Conservation (phyloP, 176 grass and related monocot genomes). For the Oryza glumipatula region DNA sequence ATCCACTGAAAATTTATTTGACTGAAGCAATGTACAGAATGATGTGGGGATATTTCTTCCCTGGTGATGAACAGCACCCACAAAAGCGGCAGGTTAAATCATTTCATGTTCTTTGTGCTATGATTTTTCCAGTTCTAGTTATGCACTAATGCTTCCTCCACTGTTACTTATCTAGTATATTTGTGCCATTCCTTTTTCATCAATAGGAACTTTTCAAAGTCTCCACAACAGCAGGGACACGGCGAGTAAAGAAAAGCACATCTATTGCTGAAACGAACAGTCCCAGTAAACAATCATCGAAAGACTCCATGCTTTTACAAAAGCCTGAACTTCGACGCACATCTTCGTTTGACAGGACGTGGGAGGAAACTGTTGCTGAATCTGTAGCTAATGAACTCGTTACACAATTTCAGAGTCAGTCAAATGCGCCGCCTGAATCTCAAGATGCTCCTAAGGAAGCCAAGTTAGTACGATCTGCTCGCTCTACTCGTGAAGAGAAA, state of each 20-base stretch:
- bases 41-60: constrained; percentile 99
- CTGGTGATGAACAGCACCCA: constrained; percentile 89
- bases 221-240: constrained; percentile 81
- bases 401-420: constrained; percentile 66
- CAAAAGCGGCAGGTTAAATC: constrained; percentile 84
- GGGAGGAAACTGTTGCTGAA: constrained; percentile 97
- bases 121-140: constrained; percentile 1
- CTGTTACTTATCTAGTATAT: constrained; percentile 25
- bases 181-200: constrained; percentile 34
- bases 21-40: constrained; percentile 96
- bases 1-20: constrained; percentile 97
- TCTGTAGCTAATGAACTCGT: constrained; percentile 92
- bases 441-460: constrained; percentile 60
- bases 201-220: constrained; percentile 94
- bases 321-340: constrained; percentile 81
- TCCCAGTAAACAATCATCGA: constrained; percentile 53
- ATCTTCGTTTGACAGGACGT: constrained; percentile 86
- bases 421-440: constrained; percentile 56
- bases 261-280: constrained; percentile 57
- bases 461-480: constrained; percentile 55
- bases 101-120: constrained; percentile 32
- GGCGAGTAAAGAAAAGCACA: constrained; percentile 71
- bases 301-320: constrained; percentile 48
- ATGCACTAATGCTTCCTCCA: constrained; percentile 26
- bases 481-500: constrained; percentile 69